Conservation (phyloP, 2,329 filamentous ascomycete species). For the Rhynchosporium agropyri region DNA sequence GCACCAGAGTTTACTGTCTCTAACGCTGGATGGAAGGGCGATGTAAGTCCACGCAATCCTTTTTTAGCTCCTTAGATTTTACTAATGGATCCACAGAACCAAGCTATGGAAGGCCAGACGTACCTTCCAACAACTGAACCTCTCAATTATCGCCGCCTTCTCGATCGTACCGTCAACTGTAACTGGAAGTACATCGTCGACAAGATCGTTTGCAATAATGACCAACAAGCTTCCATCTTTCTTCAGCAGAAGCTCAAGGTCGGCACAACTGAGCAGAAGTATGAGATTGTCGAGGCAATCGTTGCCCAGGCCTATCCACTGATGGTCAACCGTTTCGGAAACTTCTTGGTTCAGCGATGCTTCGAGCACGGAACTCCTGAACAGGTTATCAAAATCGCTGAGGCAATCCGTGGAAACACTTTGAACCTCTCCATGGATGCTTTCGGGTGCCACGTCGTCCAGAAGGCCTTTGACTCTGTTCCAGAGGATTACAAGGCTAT, state of each 20-base stretch:
- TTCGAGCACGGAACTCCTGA: constrained; percentile 97
- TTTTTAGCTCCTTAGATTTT: constrained; percentile 32
- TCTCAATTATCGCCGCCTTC: constrained; percentile 90
- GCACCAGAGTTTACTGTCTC: constrained; percentile 72
- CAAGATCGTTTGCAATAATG: constrained; percentile 99
- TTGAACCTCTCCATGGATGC: constrained; percentile 96
- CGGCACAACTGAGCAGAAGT: constrained; percentile 92
- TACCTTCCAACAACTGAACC: constrained; percentile 88
- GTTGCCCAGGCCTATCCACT: constrained; percentile 91
- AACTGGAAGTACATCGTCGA: constrained; percentile 99
- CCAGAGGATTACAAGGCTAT: constrained; percentile 97
- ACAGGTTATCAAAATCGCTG: constrained; percentile 92
- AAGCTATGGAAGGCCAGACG: constrained; percentile 64
- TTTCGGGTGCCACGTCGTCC: constrained; percentile 96
- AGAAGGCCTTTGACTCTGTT: constrained; percentile 98
- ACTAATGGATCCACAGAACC: constrained; percentile 46
- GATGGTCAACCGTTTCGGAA: constrained; percentile 98
- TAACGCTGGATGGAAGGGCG: constrained; percentile 42
- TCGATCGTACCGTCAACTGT: constrained; percentile 94
- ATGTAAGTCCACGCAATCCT: constrained; percentile 35
- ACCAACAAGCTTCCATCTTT: constrained; percentile 98
- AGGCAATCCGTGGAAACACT: constrained; percentile 91
- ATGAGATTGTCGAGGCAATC: constrained; percentile 95
- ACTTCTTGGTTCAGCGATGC: constrained; percentile 97
- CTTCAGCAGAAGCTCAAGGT: constrained; percentile 98